Percentiles rank a stretch among this genome's conserved stretches.
These are phyloP conservation scores for Boletus putidus DNA, from an alignment of 1,284 basidiomycete species.

Conservation along the genomic window DNA sequence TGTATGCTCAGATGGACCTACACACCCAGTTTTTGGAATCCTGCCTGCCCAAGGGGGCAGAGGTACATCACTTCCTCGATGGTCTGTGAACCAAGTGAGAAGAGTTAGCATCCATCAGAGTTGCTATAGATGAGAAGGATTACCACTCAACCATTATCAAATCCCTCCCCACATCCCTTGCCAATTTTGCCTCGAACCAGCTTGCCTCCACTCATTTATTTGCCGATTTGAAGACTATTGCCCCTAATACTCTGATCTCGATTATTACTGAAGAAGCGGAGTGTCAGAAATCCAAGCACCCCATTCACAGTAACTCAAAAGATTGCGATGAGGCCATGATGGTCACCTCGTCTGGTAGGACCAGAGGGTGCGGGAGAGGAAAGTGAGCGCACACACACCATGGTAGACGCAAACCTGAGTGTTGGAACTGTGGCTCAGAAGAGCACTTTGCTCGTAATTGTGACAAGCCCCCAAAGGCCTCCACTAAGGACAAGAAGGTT, in stretches of 20 bases:
- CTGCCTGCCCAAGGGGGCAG: background rate
- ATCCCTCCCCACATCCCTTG: background rate
- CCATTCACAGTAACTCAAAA: background rate
- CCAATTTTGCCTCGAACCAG: background rate
- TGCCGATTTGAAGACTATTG: background rate
- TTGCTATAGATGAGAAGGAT: background rate
- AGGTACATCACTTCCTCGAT: background rate
- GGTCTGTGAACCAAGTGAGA: background rate
- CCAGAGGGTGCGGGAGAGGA: background rate
- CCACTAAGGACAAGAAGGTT: too few relatives aligned
- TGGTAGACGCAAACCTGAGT: background rate
- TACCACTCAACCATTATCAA: background rate
- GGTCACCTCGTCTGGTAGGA: too few relatives aligned
- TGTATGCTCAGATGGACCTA: background rate
- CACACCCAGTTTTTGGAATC: background rate
- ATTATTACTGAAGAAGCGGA: background rate
- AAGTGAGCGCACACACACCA: too few relatives aligned
- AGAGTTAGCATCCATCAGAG: background rate
- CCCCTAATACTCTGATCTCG: background rate
- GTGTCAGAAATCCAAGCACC: background rate
- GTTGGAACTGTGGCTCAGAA: background rate
- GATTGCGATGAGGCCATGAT: background rate
- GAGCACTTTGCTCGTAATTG: too few relatives aligned
- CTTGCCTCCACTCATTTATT: background rate
- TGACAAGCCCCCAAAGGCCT: too few relatives aligned